Conservation (phyloP, 768 basidiomycete genomes). For the Pleurotus pulmonarius region DNA sequence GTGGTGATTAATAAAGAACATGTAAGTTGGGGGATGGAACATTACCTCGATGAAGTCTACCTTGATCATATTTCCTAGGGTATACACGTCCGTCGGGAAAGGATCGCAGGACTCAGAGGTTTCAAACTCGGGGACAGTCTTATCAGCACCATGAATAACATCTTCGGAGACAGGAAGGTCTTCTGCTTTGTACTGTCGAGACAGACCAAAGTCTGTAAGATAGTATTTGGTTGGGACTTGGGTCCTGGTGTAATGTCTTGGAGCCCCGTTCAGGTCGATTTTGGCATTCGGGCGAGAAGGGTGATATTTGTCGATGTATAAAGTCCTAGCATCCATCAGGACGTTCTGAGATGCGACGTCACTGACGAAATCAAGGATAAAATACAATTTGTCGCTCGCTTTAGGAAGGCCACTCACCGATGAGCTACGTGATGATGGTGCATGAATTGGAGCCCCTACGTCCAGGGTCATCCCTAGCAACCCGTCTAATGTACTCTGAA, state of each 20-base stretch:
- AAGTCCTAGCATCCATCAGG: slow-evolving; percentile 19
- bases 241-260: slow-evolving; percentile 14
- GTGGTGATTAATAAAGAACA: neutral
- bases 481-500: neutral
- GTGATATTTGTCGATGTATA: slow-evolving; percentile 19
- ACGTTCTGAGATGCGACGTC: slow-evolving; percentile 11
- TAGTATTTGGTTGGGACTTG: slow-evolving; percentile 22
- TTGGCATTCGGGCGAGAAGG: slow-evolving; percentile 12
- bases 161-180: slow-evolving; percentile 20
- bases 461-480: neutral
- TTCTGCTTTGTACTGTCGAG: slow-evolving; percentile 19
- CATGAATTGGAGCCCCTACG: slow-evolving; percentile 20
- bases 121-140: slow-evolving; percentile 31
- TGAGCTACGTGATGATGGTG: slow-evolving; percentile 18
- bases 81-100: slow-evolving; percentile 33
- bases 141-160: slow-evolving; percentile 35
- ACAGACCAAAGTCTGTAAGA: slow-evolving; percentile 27
- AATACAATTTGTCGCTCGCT: too few species aligned
- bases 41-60: slow-evolving; percentile 11
- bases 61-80: slow-evolving; percentile 25
- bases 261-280: slow-evolving; percentile 12
- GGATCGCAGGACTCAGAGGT: slow-evolving; percentile 20
- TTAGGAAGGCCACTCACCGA: slow-evolving; percentile 11
- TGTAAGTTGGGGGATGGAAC: too few species aligned
- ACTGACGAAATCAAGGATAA: neutral